These are phyloP conservation scores for Phytophthora meadii DNA, from an alignment of 352 stramenopile species.

Conservation along the genomic window DNA sequence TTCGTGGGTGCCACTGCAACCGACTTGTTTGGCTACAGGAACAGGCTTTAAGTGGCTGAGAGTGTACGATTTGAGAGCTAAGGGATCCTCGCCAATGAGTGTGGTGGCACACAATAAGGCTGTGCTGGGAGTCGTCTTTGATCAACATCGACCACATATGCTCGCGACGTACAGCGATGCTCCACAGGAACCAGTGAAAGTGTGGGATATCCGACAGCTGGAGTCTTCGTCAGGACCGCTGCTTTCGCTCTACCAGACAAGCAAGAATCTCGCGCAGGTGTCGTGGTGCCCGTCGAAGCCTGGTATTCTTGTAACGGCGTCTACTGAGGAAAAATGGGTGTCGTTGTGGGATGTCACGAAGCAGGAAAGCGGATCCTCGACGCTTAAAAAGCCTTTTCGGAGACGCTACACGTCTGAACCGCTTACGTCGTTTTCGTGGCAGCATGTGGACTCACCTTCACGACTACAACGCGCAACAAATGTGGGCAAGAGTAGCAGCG, in stretches of 20 bases:
- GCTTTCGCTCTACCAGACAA: constrained; percentile 74
- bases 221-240: constrained; percentile 68
- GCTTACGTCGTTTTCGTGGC: constrained; percentile 85
- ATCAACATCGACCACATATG: constrained; percentile 81
- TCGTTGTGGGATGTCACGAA: constrained; percentile 86
- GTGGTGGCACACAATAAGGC: constrained; percentile 88
- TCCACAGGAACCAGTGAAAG: constrained; percentile 83
- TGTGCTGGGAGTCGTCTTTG: constrained; percentile 84
- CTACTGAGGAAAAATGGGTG: constrained; percentile 81
- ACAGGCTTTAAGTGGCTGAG: constrained; percentile 91
- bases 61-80: constrained; percentile 80
- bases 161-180: constrained; percentile 86
- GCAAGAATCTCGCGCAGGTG: constrained; percentile 79
- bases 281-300: constrained; percentile 86
- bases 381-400: constrained; percentile 79
- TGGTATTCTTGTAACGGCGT: constrained; percentile 80
- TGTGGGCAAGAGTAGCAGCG: constrained; percentile 28
- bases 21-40: constrained; percentile 78
- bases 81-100: constrained; percentile 70
- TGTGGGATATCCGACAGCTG: constrained; percentile 89
- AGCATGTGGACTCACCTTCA: constrained; percentile 50
- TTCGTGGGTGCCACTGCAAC: constrained; percentile 85
- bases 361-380: constrained; percentile 50
- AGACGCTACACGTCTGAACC: constrained; percentile 81
- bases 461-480: constrained; percentile 26